Base-by-base conservation (phyloP, 768 basidiomycete genomes). In the Boletus coccyginus region DNA sequence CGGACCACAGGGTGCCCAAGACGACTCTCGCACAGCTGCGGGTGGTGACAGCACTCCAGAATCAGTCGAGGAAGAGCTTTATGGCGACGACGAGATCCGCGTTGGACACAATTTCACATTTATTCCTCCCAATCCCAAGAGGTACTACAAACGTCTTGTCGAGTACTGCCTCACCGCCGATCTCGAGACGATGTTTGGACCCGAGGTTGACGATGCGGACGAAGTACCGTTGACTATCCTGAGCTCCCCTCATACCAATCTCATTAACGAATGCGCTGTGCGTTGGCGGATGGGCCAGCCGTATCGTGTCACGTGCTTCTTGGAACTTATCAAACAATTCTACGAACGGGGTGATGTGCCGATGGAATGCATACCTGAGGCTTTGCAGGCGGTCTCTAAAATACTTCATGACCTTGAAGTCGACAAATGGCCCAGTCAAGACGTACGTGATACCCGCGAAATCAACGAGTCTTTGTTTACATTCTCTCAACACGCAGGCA, bases 161-260 rank as follows among this genome's bases (percentile, higher is more conserved):
- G 87, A 92, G 68, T 77, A 82, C 52, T 94, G 94, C 66, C 82
- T 99, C 45, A 78, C 87, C 27, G 80, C 82, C 29, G 97, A 99
- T 69, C 76, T 98, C 55, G 92, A 93, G 66, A 82, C 86, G 38
- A 93, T 99, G 90, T 79, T 89, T 47, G 88, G 88, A 45, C 89
- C 92, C 6, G 89, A 90, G 55, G 87, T 98, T n/a, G 88, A 93
- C 45, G 92, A 94, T 62, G 90, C 92, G 62, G 92, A 98, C 62
- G 94, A 98, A 74, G 96, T 99, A 16, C 92, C 94, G 0, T 76
- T 98, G 38, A 91, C 92, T 8, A 98, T 99, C 54, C 74, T 99
- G 17, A 92, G 92, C 5, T 67, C 81, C 2, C 69, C 81, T 12
- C 92, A 98, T 67, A 78, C 92, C 41, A 88, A 90, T 54, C 76